phyloP scores from a whole-genome alignment of 768 basidiomycete species.

The Boletus rufocinnamomeus region DNA sequence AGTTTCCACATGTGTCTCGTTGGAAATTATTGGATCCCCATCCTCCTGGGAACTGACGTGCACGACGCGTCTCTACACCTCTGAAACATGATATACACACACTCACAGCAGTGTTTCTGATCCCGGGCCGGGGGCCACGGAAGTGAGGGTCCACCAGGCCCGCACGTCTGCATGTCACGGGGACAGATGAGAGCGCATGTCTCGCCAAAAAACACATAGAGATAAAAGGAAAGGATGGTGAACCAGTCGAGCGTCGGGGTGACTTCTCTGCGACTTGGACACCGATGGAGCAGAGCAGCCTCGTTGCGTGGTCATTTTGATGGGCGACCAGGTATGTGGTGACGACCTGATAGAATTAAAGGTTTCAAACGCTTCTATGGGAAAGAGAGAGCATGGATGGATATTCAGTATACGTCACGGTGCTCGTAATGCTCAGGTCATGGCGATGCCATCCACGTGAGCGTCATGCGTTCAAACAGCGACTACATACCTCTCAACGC shows the following conservation, averaged over 20 bases:
- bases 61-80: background rate
- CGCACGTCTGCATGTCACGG: background rate
- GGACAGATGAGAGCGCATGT: background rate
- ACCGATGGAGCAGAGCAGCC: background rate
- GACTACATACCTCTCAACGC: background rate
- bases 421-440: background rate
- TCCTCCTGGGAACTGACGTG: background rate
- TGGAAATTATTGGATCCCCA: background rate
- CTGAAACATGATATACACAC: constrained; percentile 11
- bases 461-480: background rate
- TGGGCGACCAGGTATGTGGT: no score
- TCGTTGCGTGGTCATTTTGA: background rate
- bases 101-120: background rate
- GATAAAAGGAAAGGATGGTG: background rate
- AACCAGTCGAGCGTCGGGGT: background rate
- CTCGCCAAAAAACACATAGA: background rate
- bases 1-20: background rate
- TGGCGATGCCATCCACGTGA: background rate
- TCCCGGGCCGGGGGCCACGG: constrained; percentile 4
- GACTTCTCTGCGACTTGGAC: background rate
- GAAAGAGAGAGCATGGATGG: background rate
- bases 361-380: background rate
- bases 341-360: background rate
- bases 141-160: background rate
- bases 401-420: background rate